Percentiles rank a stretch among this genome's conserved stretches.
These are phyloP conservation scores for Botrytis squamosa DNA, from an alignment of 2,329 filamentous ascomycete genomes.

Conservation along the genomic window DNA sequence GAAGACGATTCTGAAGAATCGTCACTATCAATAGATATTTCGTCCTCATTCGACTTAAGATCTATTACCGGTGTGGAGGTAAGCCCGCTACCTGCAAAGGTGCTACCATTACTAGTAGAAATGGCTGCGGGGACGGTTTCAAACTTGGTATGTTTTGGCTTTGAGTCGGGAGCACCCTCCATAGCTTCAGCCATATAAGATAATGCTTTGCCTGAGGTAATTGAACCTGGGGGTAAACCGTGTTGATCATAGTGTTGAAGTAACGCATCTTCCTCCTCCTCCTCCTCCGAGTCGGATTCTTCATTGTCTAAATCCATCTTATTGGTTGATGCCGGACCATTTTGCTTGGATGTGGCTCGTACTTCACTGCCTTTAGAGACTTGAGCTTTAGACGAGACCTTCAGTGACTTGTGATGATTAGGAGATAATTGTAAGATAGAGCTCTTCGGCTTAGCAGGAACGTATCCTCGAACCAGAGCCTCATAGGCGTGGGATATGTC, in stretches of 20 bases:
- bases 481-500: slow-evolving; percentile 37
- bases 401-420: neutral
- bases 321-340: neutral
- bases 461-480: slow-evolving; percentile 35
- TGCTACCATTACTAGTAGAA: slow-evolving; percentile 34
- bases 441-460: slow-evolving; percentile 32
- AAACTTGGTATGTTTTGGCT: slow-evolving; percentile 25
- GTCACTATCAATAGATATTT: slow-evolving; percentile 21
- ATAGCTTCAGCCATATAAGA: slow-evolving; percentile 34
- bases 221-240: slow-evolving; percentile 38
- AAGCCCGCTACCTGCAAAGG: slow-evolving; percentile 28
- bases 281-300: slow-evolving; percentile 34
- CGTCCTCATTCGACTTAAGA: slow-evolving; percentile 33
- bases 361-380: neutral
- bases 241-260: slow-evolving; percentile 38
- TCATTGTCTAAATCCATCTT: slow-evolving; percentile 27
- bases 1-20: slow-evolving; percentile 18
- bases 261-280: slow-evolving; percentile 35
- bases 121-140: slow-evolving; percentile 26
- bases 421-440: slow-evolving; percentile 28
- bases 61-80: slow-evolving; percentile 35
- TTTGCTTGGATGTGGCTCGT: slow-evolving; percentile 12
- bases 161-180: slow-evolving; percentile 25
- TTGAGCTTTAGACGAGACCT: neutral
- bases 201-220: slow-evolving; percentile 35